Conservation (phyloP, 2,329 filamentous ascomycete genomes). For the Aspergillus sergii region DNA sequence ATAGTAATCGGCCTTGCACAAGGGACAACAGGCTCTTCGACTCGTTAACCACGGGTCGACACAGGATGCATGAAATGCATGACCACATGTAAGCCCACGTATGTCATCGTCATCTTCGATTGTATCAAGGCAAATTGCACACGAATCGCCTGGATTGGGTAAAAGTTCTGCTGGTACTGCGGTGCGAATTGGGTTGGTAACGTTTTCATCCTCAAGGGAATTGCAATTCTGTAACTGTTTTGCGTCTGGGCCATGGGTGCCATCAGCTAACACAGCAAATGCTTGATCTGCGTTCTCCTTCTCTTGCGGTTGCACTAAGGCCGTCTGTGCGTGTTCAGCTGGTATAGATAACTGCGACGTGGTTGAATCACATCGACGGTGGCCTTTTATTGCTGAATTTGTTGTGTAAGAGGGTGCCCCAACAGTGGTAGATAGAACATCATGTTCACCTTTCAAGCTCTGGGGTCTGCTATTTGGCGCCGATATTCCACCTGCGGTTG, state of each 20-base stretch:
- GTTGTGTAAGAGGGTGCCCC: constrained; percentile 22
- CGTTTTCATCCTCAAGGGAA: constrained; percentile 70
- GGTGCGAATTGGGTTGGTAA: constrained; percentile 76
- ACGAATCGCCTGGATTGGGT: constrained; percentile 83
- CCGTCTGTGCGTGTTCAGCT: constrained; percentile 16
- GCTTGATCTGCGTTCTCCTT: constrained; percentile 12
- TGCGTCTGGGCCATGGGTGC: constrained; percentile 5
- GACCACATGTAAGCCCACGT: constrained; percentile 90
- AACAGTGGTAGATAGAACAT: constrained; percentile 29
- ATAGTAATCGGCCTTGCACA: constrained; percentile 98
- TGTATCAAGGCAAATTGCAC: constrained; percentile 92
- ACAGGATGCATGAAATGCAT: constrained; percentile 95
- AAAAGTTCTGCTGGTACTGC: constrained; percentile 81
- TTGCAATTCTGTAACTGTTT: constrained; percentile 48
- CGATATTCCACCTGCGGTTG: constrained; percentile 81
- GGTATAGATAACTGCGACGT: constrained; percentile 18
- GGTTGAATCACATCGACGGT: constrained; percentile 20
- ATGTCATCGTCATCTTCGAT: constrained; percentile 96
- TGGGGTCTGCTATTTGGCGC: constrained; percentile 69
- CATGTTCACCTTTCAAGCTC: constrained; percentile 70
- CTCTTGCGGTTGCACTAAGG: constrained; percentile 17
- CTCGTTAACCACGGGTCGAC: constrained; percentile 96
- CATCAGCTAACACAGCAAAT: background rate
- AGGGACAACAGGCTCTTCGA: constrained; percentile 89
- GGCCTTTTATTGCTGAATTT: constrained; percentile 26